Conservation (phyloP, 768 basidiomycete species). For the Lactarius vividus region DNA sequence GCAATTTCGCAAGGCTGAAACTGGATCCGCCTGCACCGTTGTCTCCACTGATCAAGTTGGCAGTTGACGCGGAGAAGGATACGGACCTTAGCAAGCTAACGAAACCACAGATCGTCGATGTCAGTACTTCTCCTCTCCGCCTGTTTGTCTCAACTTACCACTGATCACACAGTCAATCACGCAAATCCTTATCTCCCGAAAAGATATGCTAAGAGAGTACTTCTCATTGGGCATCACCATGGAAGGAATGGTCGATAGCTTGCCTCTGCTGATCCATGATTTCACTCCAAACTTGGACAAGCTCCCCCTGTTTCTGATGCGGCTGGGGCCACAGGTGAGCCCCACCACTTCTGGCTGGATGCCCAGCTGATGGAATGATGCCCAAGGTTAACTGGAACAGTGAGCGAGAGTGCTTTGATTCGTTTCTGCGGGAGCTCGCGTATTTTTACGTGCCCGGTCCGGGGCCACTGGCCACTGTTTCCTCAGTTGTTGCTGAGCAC, state of each 20-base stretch:
- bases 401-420: slow-evolving; percentile 82
- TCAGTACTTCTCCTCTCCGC: slow-evolving; percentile 36
- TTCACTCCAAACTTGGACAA: slow-evolving; percentile 91
- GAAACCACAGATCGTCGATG: slow-evolving; percentile 68
- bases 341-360: background rate
- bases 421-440: slow-evolving; percentile 85
- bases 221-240: slow-evolving; percentile 74
- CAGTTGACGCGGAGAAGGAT: slow-evolving; percentile 66
- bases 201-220: slow-evolving; percentile 90
- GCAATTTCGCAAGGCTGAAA: slow-evolving; percentile 69
- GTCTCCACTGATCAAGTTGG: slow-evolving; percentile 68
- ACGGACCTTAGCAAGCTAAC: slow-evolving; percentile 49
- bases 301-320: slow-evolving; percentile 84
- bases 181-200: slow-evolving; percentile 53
- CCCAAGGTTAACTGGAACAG: slow-evolving; percentile 82
- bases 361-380: slow-evolving; percentile 7
- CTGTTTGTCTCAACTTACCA: background rate
- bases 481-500: slow-evolving; percentile 17
- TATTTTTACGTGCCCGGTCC: slow-evolving; percentile 84
- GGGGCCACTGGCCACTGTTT: slow-evolving; percentile 31
- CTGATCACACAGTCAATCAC: slow-evolving; percentile 52
- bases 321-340: slow-evolving; percentile 78
- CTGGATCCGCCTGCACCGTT: slow-evolving; percentile 82
- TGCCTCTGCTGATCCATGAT: slow-evolving; percentile 82
- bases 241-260: slow-evolving; percentile 62